phyloP scores from a whole-genome alignment of 2,329 filamentous ascomycete species.

The Aspergillus vadensis region DNA sequence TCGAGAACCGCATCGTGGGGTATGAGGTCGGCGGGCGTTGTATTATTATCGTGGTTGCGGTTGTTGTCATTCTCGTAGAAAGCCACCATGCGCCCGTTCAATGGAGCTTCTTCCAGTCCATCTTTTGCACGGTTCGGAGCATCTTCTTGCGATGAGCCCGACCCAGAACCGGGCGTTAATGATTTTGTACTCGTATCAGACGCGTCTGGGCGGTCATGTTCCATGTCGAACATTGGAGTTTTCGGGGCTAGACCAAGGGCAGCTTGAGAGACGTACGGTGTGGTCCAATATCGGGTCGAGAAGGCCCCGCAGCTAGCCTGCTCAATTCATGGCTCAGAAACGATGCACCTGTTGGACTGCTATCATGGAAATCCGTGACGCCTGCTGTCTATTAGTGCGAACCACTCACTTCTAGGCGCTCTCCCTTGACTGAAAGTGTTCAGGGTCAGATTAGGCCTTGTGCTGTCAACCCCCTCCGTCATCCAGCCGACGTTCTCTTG shows the following conservation, averaged over 20 bases:
- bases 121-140: slow-evolving; percentile 11
- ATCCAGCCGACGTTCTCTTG: neutral
- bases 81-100: slow-evolving; percentile 16
- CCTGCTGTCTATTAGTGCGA: neutral
- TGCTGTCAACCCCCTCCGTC: neutral
- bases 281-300: slow-evolving; percentile 1
- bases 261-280: slow-evolving; percentile 13
- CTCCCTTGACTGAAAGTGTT: neutral
- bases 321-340: slow-evolving; percentile 16
- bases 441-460: neutral
- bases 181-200: slow-evolving; percentile 26
- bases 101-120: slow-evolving; percentile 3
- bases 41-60: neutral
- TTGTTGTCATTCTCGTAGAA: slow-evolving; percentile 6
- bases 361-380: neutral
- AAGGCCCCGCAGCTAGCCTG: slow-evolving; percentile 7
- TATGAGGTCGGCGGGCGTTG: neutral
- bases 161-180: slow-evolving; percentile 17
- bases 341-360: neutral
- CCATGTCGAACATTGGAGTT: slow-evolving; percentile 31
- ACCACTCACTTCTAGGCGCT: neutral
- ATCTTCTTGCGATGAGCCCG: slow-evolving; percentile 18
- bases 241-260: slow-evolving; percentile 6
- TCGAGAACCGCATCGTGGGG: neutral
- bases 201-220: slow-evolving; percentile 28